Conservation (phyloP, 257 asterid genomes). For the Solanum chilense region DNA sequence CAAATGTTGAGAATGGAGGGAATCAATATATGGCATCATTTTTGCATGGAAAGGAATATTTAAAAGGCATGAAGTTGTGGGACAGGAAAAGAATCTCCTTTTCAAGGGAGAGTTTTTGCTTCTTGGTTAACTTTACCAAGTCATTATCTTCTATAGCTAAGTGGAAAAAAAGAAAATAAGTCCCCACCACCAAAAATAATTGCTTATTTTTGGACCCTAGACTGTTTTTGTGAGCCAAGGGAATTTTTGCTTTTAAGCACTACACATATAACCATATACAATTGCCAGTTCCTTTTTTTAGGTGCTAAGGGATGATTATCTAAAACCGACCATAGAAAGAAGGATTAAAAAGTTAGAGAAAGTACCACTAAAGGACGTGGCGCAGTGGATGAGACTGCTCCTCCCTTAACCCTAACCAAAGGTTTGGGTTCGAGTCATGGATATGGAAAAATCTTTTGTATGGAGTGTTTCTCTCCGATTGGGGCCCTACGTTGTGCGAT, state of each 20-base stretch:
- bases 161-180: neutral
- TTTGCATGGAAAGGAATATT: slow-evolving; percentile 55
- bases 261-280: neutral
- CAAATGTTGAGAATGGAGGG: slow-evolving; percentile 16
- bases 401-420: neutral
- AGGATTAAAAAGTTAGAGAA: neutral
- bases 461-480: no score
- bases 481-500: no score
- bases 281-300: neutral
- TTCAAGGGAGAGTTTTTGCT: neutral
- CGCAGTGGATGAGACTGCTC: neutral
- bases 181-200: neutral
- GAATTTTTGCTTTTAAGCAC: slow-evolving; percentile 12
- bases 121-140: slow-evolving; percentile 1
- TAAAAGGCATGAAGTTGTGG: slow-evolving; percentile 56
- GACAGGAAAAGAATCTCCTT: slow-evolving; percentile 70
- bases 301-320: slow-evolving; percentile 1
- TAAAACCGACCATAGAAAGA: neutral
- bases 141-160: neutral
- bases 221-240: slow-evolving; percentile 17
- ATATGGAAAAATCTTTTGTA: no score
- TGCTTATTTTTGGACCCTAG: slow-evolving; percentile 17
- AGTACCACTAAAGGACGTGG: neutral
- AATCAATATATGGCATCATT: slow-evolving; percentile 51
- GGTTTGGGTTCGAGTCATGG: neutral